Evolutionary conservation across 1,284 basidiomycete genomes (phyloP).

Genomic region (Ustilago crameri): DNA sequence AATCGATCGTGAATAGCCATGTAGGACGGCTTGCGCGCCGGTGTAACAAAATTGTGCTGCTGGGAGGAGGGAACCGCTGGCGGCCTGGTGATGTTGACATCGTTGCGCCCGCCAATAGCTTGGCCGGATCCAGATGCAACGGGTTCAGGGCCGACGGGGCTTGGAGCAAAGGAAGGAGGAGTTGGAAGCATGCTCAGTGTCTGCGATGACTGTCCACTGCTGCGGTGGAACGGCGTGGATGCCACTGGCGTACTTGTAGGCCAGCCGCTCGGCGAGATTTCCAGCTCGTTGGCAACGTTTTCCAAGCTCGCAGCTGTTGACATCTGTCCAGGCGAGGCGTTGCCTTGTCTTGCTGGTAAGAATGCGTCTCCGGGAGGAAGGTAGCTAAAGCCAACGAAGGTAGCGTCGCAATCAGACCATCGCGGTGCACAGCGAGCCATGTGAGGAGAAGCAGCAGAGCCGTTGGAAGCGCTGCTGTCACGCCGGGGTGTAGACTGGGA

Average conservation of each 20-base stretch:
- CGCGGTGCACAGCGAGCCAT: constrained; percentile 23
- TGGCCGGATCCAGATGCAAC: neutral
- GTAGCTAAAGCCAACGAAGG: constrained; percentile 59
- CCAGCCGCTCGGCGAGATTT: constrained; percentile 21
- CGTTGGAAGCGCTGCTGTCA: constrained; percentile 8
- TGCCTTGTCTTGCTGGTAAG: neutral
- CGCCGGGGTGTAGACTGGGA: constrained; percentile 10
- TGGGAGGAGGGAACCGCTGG: constrained; percentile 11
- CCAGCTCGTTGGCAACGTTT: constrained; percentile 9
- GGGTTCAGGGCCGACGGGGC: constrained; percentile 12
- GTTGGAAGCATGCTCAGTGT: constrained; percentile 34
- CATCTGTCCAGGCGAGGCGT: constrained; percentile 21
- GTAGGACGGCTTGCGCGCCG: constrained; percentile 52
- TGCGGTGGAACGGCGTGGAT: constrained; percentile 48
- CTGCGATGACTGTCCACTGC: constrained; percentile 13
- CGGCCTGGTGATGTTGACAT: constrained; percentile 5
- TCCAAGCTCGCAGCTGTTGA: constrained; percentile 41
- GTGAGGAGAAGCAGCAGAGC: constrained; percentile 14
- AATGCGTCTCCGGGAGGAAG: constrained; percentile 52
- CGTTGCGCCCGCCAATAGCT: neutral
- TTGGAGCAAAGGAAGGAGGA: constrained; percentile 46
- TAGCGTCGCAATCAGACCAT: constrained; percentile 57
- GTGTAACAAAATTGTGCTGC: constrained; percentile 54
- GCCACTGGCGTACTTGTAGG: constrained; percentile 39
- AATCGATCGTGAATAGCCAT: constrained; percentile 48